Evolutionary conservation across 2,329 filamentous ascomycete genomes (phyloP).

Genomic region (Fusarium paranaense): DNA sequence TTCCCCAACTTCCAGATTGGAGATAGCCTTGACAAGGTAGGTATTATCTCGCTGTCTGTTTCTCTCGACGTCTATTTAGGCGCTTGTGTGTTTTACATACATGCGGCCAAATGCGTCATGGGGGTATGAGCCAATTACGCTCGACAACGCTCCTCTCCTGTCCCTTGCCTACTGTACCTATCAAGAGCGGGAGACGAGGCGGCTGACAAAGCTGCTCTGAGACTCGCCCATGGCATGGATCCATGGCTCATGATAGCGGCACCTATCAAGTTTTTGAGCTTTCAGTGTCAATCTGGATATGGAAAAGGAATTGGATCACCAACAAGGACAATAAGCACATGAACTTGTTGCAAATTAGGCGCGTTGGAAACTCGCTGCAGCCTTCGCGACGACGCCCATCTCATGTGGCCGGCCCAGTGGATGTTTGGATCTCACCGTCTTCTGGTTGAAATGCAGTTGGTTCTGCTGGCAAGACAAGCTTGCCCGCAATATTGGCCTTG

Average conservation of each 20-base stretch:
- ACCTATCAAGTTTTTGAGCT: neutral
- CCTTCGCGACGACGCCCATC: neutral
- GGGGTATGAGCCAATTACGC: neutral
- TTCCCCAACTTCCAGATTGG: neutral
- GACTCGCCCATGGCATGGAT: neutral
- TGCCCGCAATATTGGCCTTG: neutral
- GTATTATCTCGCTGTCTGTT: neutral
- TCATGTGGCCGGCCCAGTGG: neutral
- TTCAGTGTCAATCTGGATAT: neutral
- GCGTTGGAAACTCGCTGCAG: neutral
- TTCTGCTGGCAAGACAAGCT: neutral
- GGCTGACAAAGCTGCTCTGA: too few species aligned
- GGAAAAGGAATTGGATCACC: neutral
- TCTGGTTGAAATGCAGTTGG: neutral
- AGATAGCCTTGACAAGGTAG: neutral
- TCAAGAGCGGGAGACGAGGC: neutral
- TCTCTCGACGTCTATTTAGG: neutral
- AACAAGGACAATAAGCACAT: neutral
- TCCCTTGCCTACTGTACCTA: neutral
- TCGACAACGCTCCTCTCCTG: too few species aligned
- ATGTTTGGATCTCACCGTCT: neutral
- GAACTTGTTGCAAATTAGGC: neutral
- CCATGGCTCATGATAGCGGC: neutral
- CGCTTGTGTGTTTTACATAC: neutral
- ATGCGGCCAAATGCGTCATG: neutral